Base-by-base conservation (phyloP, 139 green algal genomes). In the Marvania coccoides region DNA sequence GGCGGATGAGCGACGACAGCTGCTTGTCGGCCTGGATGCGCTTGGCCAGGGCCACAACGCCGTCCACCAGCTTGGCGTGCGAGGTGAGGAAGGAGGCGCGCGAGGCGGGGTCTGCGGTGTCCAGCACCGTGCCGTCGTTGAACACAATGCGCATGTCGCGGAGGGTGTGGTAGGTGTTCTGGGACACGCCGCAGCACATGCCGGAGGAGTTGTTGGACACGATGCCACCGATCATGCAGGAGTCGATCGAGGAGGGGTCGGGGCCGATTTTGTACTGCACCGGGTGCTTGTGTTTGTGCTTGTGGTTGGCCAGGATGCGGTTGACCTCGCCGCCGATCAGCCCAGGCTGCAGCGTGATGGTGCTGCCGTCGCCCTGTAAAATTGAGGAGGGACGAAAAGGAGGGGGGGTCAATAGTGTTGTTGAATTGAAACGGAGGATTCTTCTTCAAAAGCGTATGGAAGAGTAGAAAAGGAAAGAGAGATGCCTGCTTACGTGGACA, bases 261-360 rank as follows among this genome's bases (percentile, higher is more conserved):
- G 93, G 93, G 0, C 93, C 93, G 65, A 98, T 95, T 87, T 98
- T 98, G 86, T 98, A 98, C 82, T 96, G 87, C 9, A 91, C 72
- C 7, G 78, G 76, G 9, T 61, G 15, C 6, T 64, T 47, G 7
- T 38, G 26, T 78, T 89, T 91, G 5, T 71, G 61, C 58, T 88
- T 70, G 77, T 97, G 76, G 0, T 79, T 75, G 12, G 81, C 85
- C 39, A 98, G 79, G 29, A 64, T 47, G 39, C 80, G 70, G 83
- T 96, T 96, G 6, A 97, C 87, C 81, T 98, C 93, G 4, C 93
- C 93, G 36, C 87, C 87, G 58, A 98, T 97, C 9, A 97, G 79
- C 0, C 93, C 93, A 2, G 93, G 93, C 83, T 98, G 78, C 10
- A 97, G 86, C 0, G 92, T 98, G 67, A 98, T 94, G 39, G 65